Evolutionary conservation across 257 asterid genomes (phyloP).

Genomic region (Solanum medicagineum): DNA sequence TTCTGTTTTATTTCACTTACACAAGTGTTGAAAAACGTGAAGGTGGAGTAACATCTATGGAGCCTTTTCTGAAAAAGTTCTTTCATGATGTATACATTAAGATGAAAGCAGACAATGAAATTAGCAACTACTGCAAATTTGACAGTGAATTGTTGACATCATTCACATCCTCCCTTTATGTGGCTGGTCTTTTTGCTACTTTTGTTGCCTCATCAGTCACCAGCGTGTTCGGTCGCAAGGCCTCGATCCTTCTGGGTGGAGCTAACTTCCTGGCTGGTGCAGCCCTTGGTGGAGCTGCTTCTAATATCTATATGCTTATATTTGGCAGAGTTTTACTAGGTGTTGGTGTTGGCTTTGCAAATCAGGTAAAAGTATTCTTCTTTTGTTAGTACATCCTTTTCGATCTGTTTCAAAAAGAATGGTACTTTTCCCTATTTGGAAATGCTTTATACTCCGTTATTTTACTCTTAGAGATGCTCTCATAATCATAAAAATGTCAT

Average conservation of each 20-base stretch:
- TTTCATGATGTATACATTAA: constrained; percentile 44
- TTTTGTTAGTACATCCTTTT: background rate
- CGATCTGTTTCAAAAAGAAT: background rate
- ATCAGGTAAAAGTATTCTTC: constrained; percentile 31
- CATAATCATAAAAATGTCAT: background rate
- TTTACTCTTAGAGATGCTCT: background rate
- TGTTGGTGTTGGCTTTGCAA: constrained; percentile 71
- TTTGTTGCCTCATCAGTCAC: constrained; percentile 51
- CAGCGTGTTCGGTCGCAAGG: constrained; percentile 43
- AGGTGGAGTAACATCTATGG: constrained; percentile 95
- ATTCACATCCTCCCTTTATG: constrained; percentile 71
- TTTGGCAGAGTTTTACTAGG: constrained; percentile 64
- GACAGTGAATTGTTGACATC: constrained; percentile 52
- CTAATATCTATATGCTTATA: constrained; percentile 49
- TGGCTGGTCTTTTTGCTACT: constrained; percentile 66
- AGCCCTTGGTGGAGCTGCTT: constrained; percentile 60
- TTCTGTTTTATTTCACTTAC: background rate
- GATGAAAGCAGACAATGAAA: constrained; percentile 38
- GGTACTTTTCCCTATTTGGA: background rate
- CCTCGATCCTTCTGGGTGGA: constrained; percentile 56
- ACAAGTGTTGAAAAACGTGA: background rate
- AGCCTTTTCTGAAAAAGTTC: constrained; percentile 50
- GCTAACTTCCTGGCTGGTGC: constrained; percentile 58
- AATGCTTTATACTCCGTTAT: background rate
- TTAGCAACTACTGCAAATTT: constrained; percentile 77